These are phyloP conservation scores for Rhodotorula diobovata DNA, from an alignment of 768 basidiomycete species.

Conservation along the genomic window DNA sequence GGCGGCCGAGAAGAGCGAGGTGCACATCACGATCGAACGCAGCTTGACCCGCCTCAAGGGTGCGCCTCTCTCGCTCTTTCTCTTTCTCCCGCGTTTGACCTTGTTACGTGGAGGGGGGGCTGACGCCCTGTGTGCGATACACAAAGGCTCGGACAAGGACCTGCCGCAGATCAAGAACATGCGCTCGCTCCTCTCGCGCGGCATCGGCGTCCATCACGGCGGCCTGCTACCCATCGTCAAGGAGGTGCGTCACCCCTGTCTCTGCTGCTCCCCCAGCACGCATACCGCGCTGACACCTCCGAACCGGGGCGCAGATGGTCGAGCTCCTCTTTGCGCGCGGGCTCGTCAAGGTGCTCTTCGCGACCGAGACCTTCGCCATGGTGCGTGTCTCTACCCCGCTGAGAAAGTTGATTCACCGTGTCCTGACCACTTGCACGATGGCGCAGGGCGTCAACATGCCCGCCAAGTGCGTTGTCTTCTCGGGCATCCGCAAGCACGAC, in stretches of 20 bases:
- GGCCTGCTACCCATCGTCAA: slow-evolving; percentile 94
- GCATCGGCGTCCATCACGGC: slow-evolving; percentile 96
- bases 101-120: no score
- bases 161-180: slow-evolving; percentile 89
- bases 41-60: slow-evolving; percentile 88
- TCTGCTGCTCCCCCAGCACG: neutral
- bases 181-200: slow-evolving; percentile 79
- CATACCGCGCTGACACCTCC: neutral
- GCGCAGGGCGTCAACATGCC: slow-evolving; percentile 97
- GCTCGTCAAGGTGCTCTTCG: slow-evolving; percentile 91
- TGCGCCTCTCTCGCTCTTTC: slow-evolving; percentile 41
- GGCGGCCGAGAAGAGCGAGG: slow-evolving; percentile 90
- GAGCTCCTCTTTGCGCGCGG: slow-evolving; percentile 94
- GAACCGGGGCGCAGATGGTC: slow-evolving; percentile 60
- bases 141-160: slow-evolving; percentile 76
- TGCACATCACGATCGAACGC: slow-evolving; percentile 88
- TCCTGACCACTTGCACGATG: neutral
- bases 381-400: slow-evolving; percentile 52
- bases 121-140: neutral
- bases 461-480: slow-evolving; percentile 93
- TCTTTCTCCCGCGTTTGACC: neutral
- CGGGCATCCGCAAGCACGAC: slow-evolving; percentile 89
- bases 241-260: slow-evolving; percentile 58
- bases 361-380: slow-evolving; percentile 99
- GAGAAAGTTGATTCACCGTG: no score